phyloP scores from a whole-genome alignment of 169 alveolate species.

The Besnoitia besnoiti region DNA sequence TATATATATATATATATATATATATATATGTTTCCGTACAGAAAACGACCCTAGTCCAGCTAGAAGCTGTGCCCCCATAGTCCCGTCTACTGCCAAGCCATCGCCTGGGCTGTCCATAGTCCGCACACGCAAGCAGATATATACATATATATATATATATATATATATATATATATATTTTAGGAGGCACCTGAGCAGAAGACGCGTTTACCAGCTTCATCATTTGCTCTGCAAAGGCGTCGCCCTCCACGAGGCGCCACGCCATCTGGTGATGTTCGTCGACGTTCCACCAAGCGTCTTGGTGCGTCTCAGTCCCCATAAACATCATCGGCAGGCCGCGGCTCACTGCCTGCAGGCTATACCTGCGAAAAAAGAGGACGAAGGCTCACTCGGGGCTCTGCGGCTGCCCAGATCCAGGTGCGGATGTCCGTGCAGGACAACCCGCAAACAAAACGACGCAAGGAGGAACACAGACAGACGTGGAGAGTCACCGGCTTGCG shows the following conservation, averaged over 20 bases:
- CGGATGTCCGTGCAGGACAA: no score
- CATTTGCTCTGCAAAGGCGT: constrained; percentile 67
- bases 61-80: no score
- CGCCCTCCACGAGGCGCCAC: constrained; percentile 69
- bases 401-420: neutral
- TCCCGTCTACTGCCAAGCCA: no score
- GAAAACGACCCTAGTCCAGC: no score
- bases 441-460: neutral
- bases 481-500: no score
- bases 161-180: neutral
- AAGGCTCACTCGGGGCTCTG: neutral
- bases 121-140: no score
- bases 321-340: constrained; percentile 75
- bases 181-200: neutral
- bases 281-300: constrained; percentile 74
- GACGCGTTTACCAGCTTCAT: constrained; percentile 54
- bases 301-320: constrained; percentile 74
- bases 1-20: no score
- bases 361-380: constrained; percentile 53
- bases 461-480: neutral
- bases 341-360: constrained; percentile 64
- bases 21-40: no score
- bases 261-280: constrained; percentile 48
- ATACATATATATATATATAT: neutral
- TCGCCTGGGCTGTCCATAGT: no score